Conservation (phyloP, 2,329 filamentous ascomycete species). For the Colletotrichum tanaceti region DNA sequence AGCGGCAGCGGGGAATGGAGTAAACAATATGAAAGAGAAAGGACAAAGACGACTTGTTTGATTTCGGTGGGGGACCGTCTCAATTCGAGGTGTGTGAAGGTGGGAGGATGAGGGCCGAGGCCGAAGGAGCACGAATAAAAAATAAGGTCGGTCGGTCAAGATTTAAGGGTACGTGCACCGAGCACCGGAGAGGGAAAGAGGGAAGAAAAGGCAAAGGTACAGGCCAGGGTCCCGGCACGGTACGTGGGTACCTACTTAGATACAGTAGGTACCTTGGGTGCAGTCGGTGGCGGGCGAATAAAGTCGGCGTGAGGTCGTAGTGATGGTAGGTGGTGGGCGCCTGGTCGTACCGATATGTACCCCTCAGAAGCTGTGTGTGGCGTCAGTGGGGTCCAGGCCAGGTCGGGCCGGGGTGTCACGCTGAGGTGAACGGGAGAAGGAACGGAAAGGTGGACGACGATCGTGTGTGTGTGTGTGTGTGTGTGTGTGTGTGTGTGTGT, state of each 20-base stretch:
- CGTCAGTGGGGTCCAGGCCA: conserved; percentile 15
- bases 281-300: background rate
- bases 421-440: background rate
- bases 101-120: conserved; percentile 40
- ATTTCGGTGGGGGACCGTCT: conserved; percentile 28
- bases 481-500: background rate
- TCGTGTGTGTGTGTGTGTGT: background rate
- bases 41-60: conserved; percentile 7
- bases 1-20: conserved; percentile 1
- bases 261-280: background rate
- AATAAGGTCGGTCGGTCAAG: conserved; percentile 40
- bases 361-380: background rate
- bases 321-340: background rate
- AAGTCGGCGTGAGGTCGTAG: conserved; percentile 2
- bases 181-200: conserved; percentile 41
- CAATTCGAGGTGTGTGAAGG: conserved; percentile 39
- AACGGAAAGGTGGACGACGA: conserved; percentile 18
- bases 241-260: background rate
- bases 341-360: conserved; percentile 4
- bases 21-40: conserved; percentile 7
- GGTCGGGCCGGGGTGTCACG: conserved; percentile 25
- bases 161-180: conserved; percentile 41
- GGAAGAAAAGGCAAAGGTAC: conserved; percentile 31
- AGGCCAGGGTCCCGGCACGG: conserved; percentile 16
- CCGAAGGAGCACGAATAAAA: conserved; percentile 40